Conservation (phyloP, 176 grass and related monocot species). For the Tillandsia leiboldiana region DNA sequence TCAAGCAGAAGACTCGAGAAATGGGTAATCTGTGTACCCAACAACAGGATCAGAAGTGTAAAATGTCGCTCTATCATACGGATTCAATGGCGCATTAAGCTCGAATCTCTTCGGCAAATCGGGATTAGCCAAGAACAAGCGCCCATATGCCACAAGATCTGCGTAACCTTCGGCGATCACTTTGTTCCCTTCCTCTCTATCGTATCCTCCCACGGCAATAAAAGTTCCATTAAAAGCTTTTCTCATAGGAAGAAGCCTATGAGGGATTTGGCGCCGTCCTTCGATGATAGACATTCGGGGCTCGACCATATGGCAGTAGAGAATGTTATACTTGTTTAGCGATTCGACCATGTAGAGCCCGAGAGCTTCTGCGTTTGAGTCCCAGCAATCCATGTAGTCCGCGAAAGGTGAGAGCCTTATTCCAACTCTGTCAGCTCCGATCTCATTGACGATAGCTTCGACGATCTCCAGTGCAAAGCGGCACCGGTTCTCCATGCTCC, state of each 20-base stretch:
- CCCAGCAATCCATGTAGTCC: slow-evolving; percentile 27
- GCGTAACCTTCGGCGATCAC: slow-evolving; percentile 27
- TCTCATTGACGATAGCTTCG: neutral
- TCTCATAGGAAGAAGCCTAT: slow-evolving; percentile 25
- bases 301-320: slow-evolving; percentile 32
- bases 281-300: slow-evolving; percentile 17
- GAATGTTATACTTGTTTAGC: slow-evolving; percentile 26
- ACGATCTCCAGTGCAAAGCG: slow-evolving; percentile 9
- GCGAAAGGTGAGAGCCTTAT: slow-evolving; percentile 11
- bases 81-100: slow-evolving; percentile 2
- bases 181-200: slow-evolving; percentile 39
- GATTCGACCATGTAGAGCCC: slow-evolving; percentile 19
- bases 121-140: neutral
- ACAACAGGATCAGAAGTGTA: no score
- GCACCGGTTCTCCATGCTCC: slow-evolving; percentile 10
- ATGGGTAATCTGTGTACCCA: no score
- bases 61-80: no score
- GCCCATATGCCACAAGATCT: slow-evolving; percentile 27
- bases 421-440: neutral
- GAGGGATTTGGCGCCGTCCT: slow-evolving; percentile 14
- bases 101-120: neutral
- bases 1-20: no score
- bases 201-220: slow-evolving; percentile 27
- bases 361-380: slow-evolving; percentile 31
- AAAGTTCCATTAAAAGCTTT: slow-evolving; percentile 32